phyloP scores from a whole-genome alignment of 305 asterid species.

The Petunia hybrid region DNA sequence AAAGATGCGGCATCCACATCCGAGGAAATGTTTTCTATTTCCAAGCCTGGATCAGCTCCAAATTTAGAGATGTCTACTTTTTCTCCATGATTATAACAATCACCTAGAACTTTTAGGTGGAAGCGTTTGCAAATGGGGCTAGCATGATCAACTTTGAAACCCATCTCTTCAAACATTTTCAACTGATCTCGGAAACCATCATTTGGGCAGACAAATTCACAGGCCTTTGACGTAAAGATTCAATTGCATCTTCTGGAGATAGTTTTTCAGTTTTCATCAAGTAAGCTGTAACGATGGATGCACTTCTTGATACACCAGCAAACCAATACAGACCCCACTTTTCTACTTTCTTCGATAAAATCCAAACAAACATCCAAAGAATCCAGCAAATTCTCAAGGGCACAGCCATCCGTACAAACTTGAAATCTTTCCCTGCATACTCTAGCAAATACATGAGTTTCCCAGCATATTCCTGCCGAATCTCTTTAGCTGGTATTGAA shows the following conservation, averaged over 20 bases:
- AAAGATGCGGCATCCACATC: conserved; percentile 48
- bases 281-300: conserved; percentile 88
- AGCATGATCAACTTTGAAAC: no score
- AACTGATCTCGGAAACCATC: conserved; percentile 98
- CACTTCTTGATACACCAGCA: conserved; percentile 99
- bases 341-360: conserved; percentile 84
- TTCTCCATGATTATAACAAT: no score
- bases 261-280: conserved; percentile 94
- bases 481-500: no score
- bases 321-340: conserved; percentile 84
- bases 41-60: conserved; percentile 83
- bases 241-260: conserved; percentile 89
- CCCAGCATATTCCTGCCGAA: no score
- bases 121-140: no score
- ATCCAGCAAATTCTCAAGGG: conserved; percentile 84
- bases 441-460: no score
- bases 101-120: no score
- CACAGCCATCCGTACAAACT: no score
- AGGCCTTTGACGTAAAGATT: conserved; percentile 80
- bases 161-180: no score
- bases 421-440: no score
- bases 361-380: conserved; percentile 89
- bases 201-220: conserved; percentile 83
- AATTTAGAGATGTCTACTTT: no score
- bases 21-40: conserved; percentile 51